Evolutionary conservation across 1,284 basidiomycete species (phyloP).

Genomic region (Cystobasidiaceae sp.): DNA sequence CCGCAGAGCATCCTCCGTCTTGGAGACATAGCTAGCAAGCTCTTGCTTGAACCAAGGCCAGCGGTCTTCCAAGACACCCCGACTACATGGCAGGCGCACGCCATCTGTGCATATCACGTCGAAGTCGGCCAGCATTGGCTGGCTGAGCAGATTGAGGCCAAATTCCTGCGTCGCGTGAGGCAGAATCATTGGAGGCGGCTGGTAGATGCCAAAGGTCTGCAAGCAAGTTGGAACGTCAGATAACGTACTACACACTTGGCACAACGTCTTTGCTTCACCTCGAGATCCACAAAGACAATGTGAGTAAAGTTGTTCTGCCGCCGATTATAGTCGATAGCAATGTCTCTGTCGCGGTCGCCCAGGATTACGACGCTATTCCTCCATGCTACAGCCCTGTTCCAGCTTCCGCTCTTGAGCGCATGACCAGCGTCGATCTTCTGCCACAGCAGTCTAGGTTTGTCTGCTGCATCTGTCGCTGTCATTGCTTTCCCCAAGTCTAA

Average conservation of each 20-base stretch:
- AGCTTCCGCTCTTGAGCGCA: constrained; percentile 36
- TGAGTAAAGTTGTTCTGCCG: constrained; percentile 80
- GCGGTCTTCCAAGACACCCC: constrained; percentile 71
- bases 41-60: constrained; percentile 92
- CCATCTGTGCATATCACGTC: constrained; percentile 88
- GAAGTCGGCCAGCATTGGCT: constrained; percentile 59
- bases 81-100: constrained; percentile 70
- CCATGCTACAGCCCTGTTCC: constrained; percentile 45
- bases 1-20: constrained; percentile 1
- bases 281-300: constrained; percentile 80
- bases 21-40: constrained; percentile 20
- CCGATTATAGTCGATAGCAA: constrained; percentile 68
- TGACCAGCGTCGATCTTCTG: constrained; percentile 30
- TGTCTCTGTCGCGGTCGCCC: constrained; percentile 75
- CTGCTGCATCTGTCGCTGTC: neutral
- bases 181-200: constrained; percentile 61
- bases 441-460: constrained; percentile 23
- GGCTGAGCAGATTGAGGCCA: constrained; percentile 34
- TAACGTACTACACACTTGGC: neutral
- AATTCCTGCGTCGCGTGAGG: constrained; percentile 49
- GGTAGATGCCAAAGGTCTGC: constrained; percentile 80
- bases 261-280: constrained; percentile 45
- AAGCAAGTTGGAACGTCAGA: neutral
- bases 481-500: constrained; percentile 36
- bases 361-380: constrained; percentile 78